Base-by-base conservation (phyloP, 2,329 filamentous ascomycete genomes). In the Penicillium oxalicum region DNA sequence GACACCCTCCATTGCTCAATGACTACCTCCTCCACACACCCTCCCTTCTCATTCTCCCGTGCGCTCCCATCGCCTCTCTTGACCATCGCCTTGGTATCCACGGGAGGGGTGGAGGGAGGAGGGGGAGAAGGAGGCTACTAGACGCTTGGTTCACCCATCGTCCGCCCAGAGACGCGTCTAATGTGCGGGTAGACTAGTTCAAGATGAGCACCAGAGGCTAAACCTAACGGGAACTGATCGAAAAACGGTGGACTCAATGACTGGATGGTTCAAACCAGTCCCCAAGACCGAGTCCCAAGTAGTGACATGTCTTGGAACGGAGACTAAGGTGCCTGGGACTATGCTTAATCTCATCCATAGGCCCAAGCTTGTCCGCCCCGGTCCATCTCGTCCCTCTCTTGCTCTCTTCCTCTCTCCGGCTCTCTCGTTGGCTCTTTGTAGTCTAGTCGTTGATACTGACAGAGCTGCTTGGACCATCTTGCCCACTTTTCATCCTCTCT, bases 151-250 rank as follows among this genome's bases (percentile, higher is more conserved):
- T 66, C 62, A 64, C 61, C 48, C 28, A 58, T 58, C 57, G 48
- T 61, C 24, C 43, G 35, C 33, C 29, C 4, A 28, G 36, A 45
- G 42, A 51, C 60, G 53, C 58, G 60, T 58, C 60, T 58, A 57
- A 59, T 54, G 59, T 56, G 60, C 64, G 64, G 64, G 62, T 66
- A 67, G 63, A 65, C 64, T 65, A 67, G 55, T 54, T 51, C 29
- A 4, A 11, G 29, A 32, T 7, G 29, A 44, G 56, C 51, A 51
- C 18, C 46, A 45, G 56, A 57, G 53, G 43, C 43, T 45, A 45
- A 39, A 29, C 42, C 33, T n/a, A 36, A 18, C 36, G 28, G 12
- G 32, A 43, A 44, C 25, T 18, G n/a, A 33, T 43, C 40, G 26
- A 43, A 43, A 43, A 43, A 43, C 32, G 13, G 42, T 36, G 42